These are phyloP conservation scores for Zygotorulaspora chibaensis DNA, from an alignment of 805 yeast genomes.

Conservation along the genomic window DNA sequence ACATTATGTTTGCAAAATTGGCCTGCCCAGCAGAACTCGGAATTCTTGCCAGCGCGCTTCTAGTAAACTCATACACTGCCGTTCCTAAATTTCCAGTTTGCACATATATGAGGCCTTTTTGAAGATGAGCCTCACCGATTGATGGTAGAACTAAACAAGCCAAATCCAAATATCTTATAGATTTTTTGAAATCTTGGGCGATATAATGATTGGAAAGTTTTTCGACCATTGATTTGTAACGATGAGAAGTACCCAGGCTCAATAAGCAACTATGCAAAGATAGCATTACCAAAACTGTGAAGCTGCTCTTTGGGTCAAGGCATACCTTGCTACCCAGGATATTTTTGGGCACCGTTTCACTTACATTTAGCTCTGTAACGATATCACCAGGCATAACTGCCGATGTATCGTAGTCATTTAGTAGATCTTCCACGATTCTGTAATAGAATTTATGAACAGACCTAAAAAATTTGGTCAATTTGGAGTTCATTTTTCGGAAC, in stretches of 20 bases:
- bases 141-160: conserved; percentile 61
- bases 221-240: conserved; percentile 51
- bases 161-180: conserved; percentile 45
- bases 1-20: conserved; percentile 41
- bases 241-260: conserved; percentile 53
- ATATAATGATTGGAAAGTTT: conserved; percentile 37
- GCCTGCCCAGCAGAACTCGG: conserved; percentile 45
- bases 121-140: conserved; percentile 52
- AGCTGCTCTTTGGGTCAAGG: conserved; percentile 10
- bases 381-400: conserved; percentile 13
- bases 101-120: conserved; percentile 26
- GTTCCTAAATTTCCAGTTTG: conserved; percentile 25
- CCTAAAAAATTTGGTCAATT: conserved; percentile 46
- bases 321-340: conserved; percentile 1
- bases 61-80: conserved; percentile 33
- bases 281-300: conserved; percentile 13
- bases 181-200: conserved; percentile 41
- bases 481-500: conserved; percentile 50
- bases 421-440: conserved; percentile 32
- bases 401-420: conserved; percentile 10
- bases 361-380: conserved; percentile 9
- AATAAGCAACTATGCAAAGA: conserved; percentile 32
- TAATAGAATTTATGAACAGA: conserved; percentile 47
- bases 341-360: neutral
- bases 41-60: conserved; percentile 53